Conservation (phyloP, 148 eudicot species). For the Arctostaphylos glauca region DNA sequence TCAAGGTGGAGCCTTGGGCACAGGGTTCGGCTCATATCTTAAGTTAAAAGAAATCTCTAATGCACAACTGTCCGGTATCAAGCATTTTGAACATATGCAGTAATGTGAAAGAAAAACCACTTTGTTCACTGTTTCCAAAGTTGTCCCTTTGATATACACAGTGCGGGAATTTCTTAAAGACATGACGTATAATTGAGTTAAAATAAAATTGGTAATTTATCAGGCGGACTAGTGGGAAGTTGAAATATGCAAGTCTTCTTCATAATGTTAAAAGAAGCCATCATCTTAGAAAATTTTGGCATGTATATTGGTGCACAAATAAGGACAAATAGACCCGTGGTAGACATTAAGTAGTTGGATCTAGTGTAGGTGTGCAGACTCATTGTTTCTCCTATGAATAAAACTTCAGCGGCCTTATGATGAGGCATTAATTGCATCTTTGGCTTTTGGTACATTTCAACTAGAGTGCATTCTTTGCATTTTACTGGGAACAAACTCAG, state of each 20-base stretch:
- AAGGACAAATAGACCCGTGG: not conserved
- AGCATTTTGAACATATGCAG: not conserved
- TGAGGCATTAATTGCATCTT: not conserved
- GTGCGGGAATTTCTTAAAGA: not conserved
- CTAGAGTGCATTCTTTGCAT: not conserved
- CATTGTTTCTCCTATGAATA: not conserved
- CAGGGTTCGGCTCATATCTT: not conserved
- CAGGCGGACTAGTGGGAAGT: not conserved
- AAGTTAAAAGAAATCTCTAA: not conserved
- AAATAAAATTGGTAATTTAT: not conserved
- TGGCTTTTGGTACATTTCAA: not conserved
- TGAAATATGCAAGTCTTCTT: not conserved
- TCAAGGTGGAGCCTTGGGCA: constrained; percentile 1
- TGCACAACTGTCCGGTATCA: not conserved
- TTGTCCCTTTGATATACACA: not conserved
- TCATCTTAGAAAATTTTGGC: not conserved
- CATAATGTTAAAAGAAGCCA: not conserved
- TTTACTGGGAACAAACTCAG: not conserved
- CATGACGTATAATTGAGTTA: not conserved
- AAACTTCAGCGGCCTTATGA: not conserved
- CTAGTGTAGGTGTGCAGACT: not conserved
- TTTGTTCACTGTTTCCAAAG: not conserved
- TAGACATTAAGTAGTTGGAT: not conserved
- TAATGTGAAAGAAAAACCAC: constrained; percentile 3
- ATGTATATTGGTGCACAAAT: not conserved